A percentile compares a stretch with the other conserved stretches of the same genome.
These are phyloP conservation scores for Neonectria sp. DNA, from an alignment of 2,329 filamentous ascomycete species.

Conservation along the genomic window DNA sequence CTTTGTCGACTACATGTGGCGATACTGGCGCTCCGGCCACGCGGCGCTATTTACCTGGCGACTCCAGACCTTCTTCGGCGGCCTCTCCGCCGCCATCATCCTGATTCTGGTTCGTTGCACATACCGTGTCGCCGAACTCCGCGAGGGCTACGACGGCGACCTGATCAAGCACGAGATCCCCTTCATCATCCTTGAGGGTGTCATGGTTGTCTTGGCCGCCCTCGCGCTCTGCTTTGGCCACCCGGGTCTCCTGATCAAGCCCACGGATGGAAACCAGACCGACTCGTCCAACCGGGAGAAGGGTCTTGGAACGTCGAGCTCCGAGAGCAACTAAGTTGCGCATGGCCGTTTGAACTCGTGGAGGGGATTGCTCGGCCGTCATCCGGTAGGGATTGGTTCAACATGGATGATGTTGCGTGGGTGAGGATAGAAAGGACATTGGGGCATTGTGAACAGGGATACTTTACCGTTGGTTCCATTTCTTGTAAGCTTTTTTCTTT, in stretches of 20 bases:
- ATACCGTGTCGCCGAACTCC: slow-evolving; percentile 77
- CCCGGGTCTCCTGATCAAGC: slow-evolving; percentile 58
- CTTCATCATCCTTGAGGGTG: slow-evolving; percentile 69
- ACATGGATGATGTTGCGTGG: neutral
- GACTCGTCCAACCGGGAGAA: slow-evolving; percentile 44
- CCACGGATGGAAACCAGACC: slow-evolving; percentile 11
- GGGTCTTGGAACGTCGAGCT: slow-evolving; percentile 18
- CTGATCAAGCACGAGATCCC: slow-evolving; percentile 67
- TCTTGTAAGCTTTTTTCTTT: neutral
- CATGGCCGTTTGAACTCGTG: neutral
- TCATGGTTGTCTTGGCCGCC: slow-evolving; percentile 56
- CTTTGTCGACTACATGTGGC: slow-evolving; percentile 66
- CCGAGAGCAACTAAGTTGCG: slow-evolving; percentile 22
- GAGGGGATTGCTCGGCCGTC: neutral
- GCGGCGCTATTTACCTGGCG: slow-evolving; percentile 46
- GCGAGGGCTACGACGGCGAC: slow-evolving; percentile 71
- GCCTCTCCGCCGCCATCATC: slow-evolving; percentile 67
- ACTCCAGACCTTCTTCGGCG: slow-evolving; percentile 63
- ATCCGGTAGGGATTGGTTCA: neutral
- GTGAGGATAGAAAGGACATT: neutral
- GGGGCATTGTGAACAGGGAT: neutral
- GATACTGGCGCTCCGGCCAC: slow-evolving; percentile 53
- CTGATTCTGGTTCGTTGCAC: slow-evolving; percentile 74
- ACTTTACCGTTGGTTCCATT: neutral
- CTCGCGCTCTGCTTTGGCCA: slow-evolving; percentile 57